Evolutionary conservation across 257 asterid genomes (phyloP).

Genomic region (Lantana camara): DNA sequence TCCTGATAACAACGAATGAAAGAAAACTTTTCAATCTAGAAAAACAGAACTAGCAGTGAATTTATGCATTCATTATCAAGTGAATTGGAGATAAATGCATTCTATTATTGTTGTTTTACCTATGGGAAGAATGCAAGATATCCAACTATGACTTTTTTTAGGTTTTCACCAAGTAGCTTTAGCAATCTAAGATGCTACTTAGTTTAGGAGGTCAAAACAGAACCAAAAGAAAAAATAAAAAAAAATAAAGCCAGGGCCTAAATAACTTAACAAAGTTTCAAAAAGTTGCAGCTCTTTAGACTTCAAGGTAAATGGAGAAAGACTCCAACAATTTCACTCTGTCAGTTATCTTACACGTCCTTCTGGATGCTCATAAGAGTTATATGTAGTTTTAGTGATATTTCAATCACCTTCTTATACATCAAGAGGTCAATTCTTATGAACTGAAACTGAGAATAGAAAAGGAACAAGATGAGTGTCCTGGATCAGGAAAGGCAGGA

Average conservation of each 20-base stretch:
- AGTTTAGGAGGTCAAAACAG: slow-evolving; percentile 3
- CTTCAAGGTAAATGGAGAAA: slow-evolving; percentile 11
- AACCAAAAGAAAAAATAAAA: too few species aligned
- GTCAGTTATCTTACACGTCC: background rate
- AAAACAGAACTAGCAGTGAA: slow-evolving; percentile 4
- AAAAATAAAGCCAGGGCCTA: background rate
- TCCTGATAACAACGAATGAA: slow-evolving; percentile 55
- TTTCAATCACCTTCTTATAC: slow-evolving; percentile 7
- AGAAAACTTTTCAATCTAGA: slow-evolving; percentile 21
- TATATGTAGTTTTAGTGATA: too few species aligned
- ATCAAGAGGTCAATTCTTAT: background rate
- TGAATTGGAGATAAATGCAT: slow-evolving; percentile 4
- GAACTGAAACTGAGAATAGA: background rate
- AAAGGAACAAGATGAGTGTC: background rate
- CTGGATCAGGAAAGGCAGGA: slow-evolving; percentile 9
- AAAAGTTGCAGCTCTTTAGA: background rate
- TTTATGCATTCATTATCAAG: slow-evolving; percentile 2
- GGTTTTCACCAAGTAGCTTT: background rate
- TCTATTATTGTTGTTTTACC: background rate
- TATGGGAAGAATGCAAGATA: background rate
- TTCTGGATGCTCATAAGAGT: background rate
- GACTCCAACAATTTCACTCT: background rate
- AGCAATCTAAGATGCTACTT: background rate
- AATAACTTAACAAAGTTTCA: slow-evolving; percentile 5
- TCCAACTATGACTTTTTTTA: slow-evolving; percentile 3